Base-by-base conservation (phyloP, 805 yeast genomes). In the Lipomyces yamanashiensis region DNA sequence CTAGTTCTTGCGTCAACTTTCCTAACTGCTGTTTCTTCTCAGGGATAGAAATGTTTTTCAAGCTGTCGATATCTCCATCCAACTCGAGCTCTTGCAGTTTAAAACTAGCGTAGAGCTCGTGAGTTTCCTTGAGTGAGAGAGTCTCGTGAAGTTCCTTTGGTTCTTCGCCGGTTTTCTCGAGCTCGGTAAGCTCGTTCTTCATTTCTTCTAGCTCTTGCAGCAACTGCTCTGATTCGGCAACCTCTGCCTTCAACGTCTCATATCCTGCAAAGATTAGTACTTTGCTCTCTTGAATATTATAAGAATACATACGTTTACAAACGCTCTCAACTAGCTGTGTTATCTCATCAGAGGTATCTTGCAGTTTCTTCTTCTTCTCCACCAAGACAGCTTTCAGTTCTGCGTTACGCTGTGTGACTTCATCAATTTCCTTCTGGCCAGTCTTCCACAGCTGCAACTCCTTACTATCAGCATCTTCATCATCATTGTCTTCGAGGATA, bases 401-500 rank as follows among this genome's bases (percentile, higher is more conserved):
- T 2, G 43, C 40, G 23, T 62, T 65, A 6, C 52, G 41, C 41
- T 53, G 17, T 12, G 54, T 37, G 12, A 49, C 58, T 17, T 54
- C 47, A 12, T 58, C 64, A 47, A 65, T 58, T 21, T 62, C 63
- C 12, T 15, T 48, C 45, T 55, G 63, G 13, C 53, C 56, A 21
- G 60, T 49, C 39, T 34, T 34, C 68, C 68, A 65, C 34, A 65
- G 3, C 34, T 76, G 72, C 33, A 79, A 69, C 13, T 71, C 60
- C 76, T 77, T 50, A 50, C 68, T 71, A 7, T 76, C 70, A 19
- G 70, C 69, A 59, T 73, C 71, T 10, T 79, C 74, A 28, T 79
- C 82, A n/a, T 67, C 71, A 19, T 72, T 76, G 36, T 74, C 75
- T 58, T 74, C 78, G 12, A 84, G 76, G 9, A 88, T 75, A 34